Percentiles rank a stretch among this genome's conserved stretches.
Conservation (phyloP, 768 basidiomycete species). For the Omphalotus guepiniiformis region DNA sequence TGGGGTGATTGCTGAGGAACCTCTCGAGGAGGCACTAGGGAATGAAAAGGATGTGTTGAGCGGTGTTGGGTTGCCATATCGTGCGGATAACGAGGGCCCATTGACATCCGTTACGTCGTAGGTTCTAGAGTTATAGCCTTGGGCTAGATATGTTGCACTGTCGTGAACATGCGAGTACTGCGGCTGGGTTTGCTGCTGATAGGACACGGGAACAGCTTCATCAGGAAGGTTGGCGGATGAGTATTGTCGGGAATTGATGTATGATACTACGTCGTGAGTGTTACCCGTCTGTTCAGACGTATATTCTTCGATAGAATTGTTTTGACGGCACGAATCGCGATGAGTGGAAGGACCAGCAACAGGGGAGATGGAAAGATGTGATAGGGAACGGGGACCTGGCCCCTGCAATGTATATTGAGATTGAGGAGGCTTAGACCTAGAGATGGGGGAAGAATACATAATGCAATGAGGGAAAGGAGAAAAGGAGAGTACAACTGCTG, state of each 20-base stretch:
- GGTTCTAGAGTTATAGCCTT: background rate
- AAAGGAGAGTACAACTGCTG: no score
- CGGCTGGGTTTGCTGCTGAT: background rate
- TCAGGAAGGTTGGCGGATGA: background rate
- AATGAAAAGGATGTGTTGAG: no score
- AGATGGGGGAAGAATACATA: background rate
- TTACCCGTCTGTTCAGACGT: background rate
- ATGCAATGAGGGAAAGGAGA: no score
- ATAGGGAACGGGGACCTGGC: no score
- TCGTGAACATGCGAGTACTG: background rate
- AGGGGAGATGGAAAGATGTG: no score
- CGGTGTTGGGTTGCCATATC: no score
- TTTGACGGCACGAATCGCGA: background rate
- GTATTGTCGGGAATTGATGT: background rate
- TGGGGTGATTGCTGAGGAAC: background rate
- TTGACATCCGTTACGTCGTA: no score
- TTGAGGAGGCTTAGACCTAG: background rate
- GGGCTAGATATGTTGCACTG: background rate
- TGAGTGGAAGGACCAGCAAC: background rate
- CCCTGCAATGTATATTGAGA: no score
- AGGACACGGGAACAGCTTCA: background rate
- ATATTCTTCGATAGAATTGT: background rate
- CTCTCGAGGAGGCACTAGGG: no score
- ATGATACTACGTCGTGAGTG: background rate
- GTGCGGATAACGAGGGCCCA: no score